phyloP scores from a whole-genome alignment of 2,329 filamentous ascomycete genomes.

The Botrytis deweyae region DNA sequence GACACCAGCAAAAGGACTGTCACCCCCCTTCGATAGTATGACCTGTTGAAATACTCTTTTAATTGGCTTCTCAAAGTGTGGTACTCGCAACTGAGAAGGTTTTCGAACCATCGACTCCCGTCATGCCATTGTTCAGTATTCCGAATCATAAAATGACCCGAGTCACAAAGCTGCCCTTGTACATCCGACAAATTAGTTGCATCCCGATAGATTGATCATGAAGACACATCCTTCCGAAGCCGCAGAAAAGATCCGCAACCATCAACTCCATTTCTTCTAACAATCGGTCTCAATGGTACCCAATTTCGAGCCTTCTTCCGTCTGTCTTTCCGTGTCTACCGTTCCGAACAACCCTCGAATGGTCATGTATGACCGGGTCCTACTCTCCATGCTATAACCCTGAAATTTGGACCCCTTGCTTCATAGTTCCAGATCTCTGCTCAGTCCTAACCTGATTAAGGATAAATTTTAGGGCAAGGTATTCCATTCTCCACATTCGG shows the following conservation, averaged over 20 bases:
- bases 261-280: not conserved
- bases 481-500: not conserved
- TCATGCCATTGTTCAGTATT: not conserved
- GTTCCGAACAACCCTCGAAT: not conserved
- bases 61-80: not conserved
- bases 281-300: not conserved
- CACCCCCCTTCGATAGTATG: not conserved
- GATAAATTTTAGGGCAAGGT: not conserved
- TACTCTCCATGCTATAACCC: not conserved
- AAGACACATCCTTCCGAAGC: not conserved
- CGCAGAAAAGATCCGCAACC: not conserved
- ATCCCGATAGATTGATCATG: conserved; percentile 7
- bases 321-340: not conserved
- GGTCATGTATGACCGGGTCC: not conserved
- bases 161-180: not conserved
- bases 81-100: not conserved
- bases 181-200: not conserved
- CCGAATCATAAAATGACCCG: not conserved
- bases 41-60: not conserved
- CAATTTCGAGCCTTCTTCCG: not conserved
- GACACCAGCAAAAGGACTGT: not conserved
- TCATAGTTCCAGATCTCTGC: not conserved
- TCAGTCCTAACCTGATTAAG: not conserved
- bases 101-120: not conserved
- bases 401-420: not conserved